phyloP scores from a whole-genome alignment of 352 stramenopile species.

The Pythium scleroteichum region DNA sequence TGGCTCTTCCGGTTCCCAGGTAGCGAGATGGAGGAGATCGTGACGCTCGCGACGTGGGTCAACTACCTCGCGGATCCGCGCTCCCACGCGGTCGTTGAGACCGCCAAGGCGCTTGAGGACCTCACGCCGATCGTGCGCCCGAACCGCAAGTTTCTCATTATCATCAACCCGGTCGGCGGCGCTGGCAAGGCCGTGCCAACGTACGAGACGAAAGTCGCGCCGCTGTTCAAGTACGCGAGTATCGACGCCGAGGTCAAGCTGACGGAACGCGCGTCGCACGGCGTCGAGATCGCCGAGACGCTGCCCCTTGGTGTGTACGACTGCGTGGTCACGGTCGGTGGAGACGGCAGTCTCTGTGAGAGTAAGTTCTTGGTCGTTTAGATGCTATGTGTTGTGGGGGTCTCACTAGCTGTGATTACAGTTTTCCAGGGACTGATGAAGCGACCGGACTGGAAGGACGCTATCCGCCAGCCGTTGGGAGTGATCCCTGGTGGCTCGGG shows the following conservation, averaged over 20 bases:
- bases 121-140: conserved; percentile 26
- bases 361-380: conserved; percentile 33
- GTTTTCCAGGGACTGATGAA: conserved; percentile 76
- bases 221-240: conserved; percentile 52
- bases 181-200: conserved; percentile 48
- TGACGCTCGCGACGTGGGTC: conserved; percentile 36
- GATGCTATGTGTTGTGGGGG: not conserved
- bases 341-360: conserved; percentile 69
- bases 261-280: conserved; percentile 52
- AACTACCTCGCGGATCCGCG: conserved; percentile 61
- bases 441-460: conserved; percentile 58
- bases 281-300: conserved; percentile 48
- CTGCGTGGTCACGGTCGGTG: conserved; percentile 67
- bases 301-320: conserved; percentile 59
- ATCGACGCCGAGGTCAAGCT: conserved; percentile 49
- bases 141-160: conserved; percentile 51
- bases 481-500: conserved; percentile 58
- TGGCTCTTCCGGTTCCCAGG: conserved; percentile 53
- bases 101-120: conserved; percentile 33
- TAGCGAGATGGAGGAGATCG: conserved; percentile 35
- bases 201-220: conserved; percentile 54
- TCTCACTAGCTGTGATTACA: conserved; percentile 21
- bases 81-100: conserved; percentile 25
- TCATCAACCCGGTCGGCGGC: conserved; percentile 78
- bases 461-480: conserved; percentile 50